Evolutionary conservation across 2,329 filamentous ascomycete genomes (phyloP), one percentile per base, ranked within the genome.

Genomic region (Colletotrichum sp.): DNA sequence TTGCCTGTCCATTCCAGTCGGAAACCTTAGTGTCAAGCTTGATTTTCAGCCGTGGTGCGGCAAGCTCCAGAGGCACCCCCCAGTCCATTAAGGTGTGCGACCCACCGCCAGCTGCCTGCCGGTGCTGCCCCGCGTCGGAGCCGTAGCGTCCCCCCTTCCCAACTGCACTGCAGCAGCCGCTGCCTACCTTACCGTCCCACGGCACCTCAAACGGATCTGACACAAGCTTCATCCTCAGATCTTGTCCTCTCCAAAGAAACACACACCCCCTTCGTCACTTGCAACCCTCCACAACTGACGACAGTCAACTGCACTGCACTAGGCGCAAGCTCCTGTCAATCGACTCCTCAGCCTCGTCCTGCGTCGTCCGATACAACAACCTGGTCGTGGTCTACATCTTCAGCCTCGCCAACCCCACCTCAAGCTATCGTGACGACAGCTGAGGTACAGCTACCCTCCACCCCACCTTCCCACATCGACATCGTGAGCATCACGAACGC

Each of bases 141-240:
- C 73, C 44, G 63, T 76, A 72, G 73, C 70, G 64, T 21, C 63
- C 63, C 28, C 63, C 28, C 34, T 39, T 57, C 39, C 34, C 63
- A 64, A 36, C 57, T 68, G 73, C 73, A 52, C 44, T 52, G 44
- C 44, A 52, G 44, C 44, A 75, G 57, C 65, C 59, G 66, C 74
- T 69, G 59, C 26, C 49, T 72, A 36, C 21, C 44, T 52, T 21
- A 28, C 18, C 26, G 18, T 62, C 30, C 59, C 30, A 64, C 75
- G 39, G 59, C 67, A 74, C 64, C 78, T 81, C 80, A 81, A 81
- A 81, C 80, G 32, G 57, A 76, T 76, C 77, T 81, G 80, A 81
- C 64, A 81, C 80, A 80, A 66, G 62, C 71, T 75, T 66, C 70
- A 63, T 62, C 39, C 59, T 68, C 73, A 75, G 44, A 67, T 63